These are phyloP conservation scores for Plasmopara muralis DNA, from an alignment of 352 stramenopile genomes.

Conservation along the genomic window DNA sequence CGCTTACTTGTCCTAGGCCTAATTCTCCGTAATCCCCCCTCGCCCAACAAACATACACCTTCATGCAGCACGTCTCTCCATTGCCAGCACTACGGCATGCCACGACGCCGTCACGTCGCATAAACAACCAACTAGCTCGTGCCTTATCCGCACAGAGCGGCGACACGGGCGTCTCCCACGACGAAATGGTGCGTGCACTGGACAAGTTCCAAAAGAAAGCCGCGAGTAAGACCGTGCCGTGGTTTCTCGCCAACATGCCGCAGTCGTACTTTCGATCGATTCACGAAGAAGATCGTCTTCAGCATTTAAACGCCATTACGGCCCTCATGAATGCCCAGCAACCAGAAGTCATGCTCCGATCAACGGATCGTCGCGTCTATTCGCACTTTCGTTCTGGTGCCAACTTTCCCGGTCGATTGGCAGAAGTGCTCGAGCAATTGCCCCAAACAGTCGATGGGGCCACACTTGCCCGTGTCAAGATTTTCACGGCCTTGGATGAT, in stretches of 20 bases:
- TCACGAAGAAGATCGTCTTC: slow-evolving; percentile 70
- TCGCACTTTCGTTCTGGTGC: slow-evolving; percentile 78
- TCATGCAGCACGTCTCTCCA: slow-evolving; percentile 20
- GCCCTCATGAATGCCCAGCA: slow-evolving; percentile 68
- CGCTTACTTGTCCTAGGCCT: too few species aligned
- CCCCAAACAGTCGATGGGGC: slow-evolving; percentile 55
- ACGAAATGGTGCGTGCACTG: slow-evolving; percentile 17
- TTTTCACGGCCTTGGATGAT: slow-evolving; percentile 84
- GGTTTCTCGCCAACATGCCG: slow-evolving; percentile 88
- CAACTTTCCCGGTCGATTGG: slow-evolving; percentile 68
- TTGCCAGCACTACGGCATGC: slow-evolving; percentile 13
- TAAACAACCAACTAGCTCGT: slow-evolving; percentile 1
- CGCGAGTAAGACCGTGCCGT: slow-evolving; percentile 72
- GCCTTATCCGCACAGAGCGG: slow-evolving; percentile 14
- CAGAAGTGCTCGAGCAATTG: slow-evolving; percentile 65
- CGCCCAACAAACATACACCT: neutral
- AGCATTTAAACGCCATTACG: slow-evolving; percentile 86
- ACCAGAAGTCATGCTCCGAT: slow-evolving; percentile 76
- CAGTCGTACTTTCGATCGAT: slow-evolving; percentile 86
- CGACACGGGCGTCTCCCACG: slow-evolving; percentile 7
- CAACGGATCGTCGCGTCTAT: slow-evolving; percentile 63
- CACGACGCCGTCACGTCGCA: neutral
- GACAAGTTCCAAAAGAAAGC: slow-evolving; percentile 66
- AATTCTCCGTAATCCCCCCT: neutral
- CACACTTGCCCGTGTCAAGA: slow-evolving; percentile 81